These are phyloP conservation scores for Chytriomyces confervae DNA, from an alignment of 192 early-diverging fungal genomes.

Conservation along the genomic window DNA sequence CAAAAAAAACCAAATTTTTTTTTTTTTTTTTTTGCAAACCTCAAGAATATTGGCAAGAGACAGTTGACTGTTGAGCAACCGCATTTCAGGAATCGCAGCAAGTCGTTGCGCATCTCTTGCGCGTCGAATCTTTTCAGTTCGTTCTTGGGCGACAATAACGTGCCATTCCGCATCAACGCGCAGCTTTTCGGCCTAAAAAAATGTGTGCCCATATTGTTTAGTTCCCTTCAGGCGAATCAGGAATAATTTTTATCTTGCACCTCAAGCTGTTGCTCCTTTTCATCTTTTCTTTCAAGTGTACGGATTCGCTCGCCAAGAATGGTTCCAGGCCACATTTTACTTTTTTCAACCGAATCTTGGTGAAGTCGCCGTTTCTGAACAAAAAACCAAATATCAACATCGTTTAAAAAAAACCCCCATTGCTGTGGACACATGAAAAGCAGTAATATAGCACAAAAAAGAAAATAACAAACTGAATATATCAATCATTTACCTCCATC, in stretches of 20 bases:
- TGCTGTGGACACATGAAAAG: too few species aligned
- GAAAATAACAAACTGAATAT: neutral
- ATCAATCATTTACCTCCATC: neutral
- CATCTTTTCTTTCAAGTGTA: neutral
- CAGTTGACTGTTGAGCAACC: constrained; percentile 7
- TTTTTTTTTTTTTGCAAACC: too few species aligned
- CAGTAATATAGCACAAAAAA: neutral
- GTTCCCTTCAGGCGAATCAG: too few species aligned
- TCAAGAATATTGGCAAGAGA: constrained; percentile 17
- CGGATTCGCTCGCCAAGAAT: constrained; percentile 17
- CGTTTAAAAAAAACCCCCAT: neutral
- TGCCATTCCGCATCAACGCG: constrained; percentile 23
- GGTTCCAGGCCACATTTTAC: constrained; percentile 19
- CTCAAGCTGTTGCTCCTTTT: constrained; percentile 4
- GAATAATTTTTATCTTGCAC: too few species aligned
- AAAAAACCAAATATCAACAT: neutral
- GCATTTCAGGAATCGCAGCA: constrained; percentile 7
- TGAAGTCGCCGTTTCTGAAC: constrained; percentile 16
- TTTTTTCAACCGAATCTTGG: constrained; percentile 13
- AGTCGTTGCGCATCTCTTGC: neutral
- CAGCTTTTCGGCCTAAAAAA: constrained; percentile 15
- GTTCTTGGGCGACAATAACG: constrained; percentile 16
- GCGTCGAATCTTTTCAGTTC: neutral
- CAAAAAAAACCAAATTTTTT: too few species aligned
- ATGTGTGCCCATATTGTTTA: too few species aligned